Conservation (phyloP, 768 basidiomycete genomes). For the Austroboletus festivus region DNA sequence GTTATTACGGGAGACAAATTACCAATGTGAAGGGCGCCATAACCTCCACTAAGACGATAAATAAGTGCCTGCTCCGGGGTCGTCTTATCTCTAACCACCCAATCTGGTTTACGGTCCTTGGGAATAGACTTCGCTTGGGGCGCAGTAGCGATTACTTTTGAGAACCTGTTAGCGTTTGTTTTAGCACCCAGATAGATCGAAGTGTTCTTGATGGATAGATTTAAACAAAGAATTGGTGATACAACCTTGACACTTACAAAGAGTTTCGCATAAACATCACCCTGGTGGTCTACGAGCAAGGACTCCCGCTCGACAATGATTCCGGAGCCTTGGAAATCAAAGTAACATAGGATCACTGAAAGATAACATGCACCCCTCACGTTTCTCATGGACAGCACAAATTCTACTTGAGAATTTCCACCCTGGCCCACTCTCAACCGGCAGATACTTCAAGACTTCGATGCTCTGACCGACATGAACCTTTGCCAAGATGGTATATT, state of each 20-base stretch:
- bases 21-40: conserved; percentile 78
- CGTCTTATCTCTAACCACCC: conserved; percentile 59
- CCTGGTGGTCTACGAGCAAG: conserved; percentile 58
- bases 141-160: conserved; percentile 57
- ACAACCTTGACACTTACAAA: conserved; percentile 41
- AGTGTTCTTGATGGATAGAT: conserved; percentile 42
- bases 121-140: conserved; percentile 61
- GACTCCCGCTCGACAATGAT: conserved; percentile 68
- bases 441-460: conserved; percentile 75
- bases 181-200: conserved; percentile 69
- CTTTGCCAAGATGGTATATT: conserved; percentile 31
- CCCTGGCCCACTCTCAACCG: conserved; percentile 69
- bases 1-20: neutral
- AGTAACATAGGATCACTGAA: neutral
- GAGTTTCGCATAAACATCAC: conserved; percentile 57
- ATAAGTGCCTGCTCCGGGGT: conserved; percentile 63
- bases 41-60: conserved; percentile 76
- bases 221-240: neutral
- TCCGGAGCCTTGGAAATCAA: conserved; percentile 54
- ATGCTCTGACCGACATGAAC: conserved; percentile 80
- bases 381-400: conserved; percentile 77
- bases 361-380: conserved; percentile 39
- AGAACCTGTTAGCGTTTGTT: conserved; percentile 58
- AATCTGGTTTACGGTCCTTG: conserved; percentile 58
- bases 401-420: conserved; percentile 72